A percentile compares a stretch with the other conserved stretches of the same genome.
Evolutionary conservation across 257 asterid genomes (phyloP).

Genomic region (Solanum sejunctum): DNA sequence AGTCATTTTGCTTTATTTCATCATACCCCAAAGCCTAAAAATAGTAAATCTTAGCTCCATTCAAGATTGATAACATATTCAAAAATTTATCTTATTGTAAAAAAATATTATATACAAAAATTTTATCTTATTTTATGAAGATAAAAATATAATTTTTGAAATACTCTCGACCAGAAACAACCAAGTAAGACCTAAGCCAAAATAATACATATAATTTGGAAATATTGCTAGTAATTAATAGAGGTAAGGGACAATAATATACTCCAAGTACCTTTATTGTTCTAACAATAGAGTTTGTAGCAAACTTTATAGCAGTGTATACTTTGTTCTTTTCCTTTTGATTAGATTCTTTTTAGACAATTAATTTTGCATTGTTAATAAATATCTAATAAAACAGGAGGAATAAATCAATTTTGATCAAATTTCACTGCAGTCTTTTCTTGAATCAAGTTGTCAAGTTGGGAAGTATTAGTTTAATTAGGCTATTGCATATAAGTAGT

Average conservation of each 20-base stretch:
- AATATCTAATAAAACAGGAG: neutral
- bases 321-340: neutral
- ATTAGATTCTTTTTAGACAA: neutral
- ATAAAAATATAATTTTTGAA: neutral
- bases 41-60: too few relatives aligned
- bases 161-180: neutral
- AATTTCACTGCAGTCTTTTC: conserved; percentile 36
- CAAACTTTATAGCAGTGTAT: neutral
- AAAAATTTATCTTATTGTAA: too few relatives aligned
- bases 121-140: neutral
- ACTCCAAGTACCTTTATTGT: neutral
- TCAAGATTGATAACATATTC: too few relatives aligned
- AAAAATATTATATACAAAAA: too few relatives aligned
- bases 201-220: neutral
- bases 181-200: neutral
- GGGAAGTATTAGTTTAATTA: neutral
- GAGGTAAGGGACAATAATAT: neutral
- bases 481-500: neutral
- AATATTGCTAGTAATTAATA: neutral
- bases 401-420: conserved; percentile 3
- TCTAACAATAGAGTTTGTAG: neutral
- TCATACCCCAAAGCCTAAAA: too few relatives aligned
- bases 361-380: neutral
- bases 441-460: neutral
- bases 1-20: too few relatives aligned